These are phyloP conservation scores for Phytophthora chlamydospora DNA, from an alignment of 352 stramenopile species.

Conservation along the genomic window DNA sequence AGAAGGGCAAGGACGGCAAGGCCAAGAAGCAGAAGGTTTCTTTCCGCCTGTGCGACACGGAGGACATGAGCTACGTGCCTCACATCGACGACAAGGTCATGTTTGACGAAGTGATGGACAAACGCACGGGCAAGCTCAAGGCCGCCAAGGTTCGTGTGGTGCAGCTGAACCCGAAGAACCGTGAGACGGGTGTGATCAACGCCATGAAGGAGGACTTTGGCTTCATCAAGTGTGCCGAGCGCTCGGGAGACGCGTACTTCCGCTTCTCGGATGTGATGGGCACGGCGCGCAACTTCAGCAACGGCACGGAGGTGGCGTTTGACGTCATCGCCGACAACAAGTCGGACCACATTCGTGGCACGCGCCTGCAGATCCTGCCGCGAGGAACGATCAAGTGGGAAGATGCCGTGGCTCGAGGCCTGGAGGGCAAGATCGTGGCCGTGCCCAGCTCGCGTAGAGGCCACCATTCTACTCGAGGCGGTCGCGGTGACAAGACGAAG, in stretches of 20 bases:
- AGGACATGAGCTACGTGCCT: constrained; percentile 72
- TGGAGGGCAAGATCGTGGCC: constrained; percentile 54
- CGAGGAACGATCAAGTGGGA: constrained; percentile 74
- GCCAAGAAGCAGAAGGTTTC: constrained; percentile 35
- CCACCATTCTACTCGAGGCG: constrained; percentile 32
- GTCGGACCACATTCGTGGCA: constrained; percentile 61
- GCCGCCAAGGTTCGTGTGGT: constrained; percentile 70
- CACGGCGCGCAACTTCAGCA: constrained; percentile 48
- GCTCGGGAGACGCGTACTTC: constrained; percentile 75
- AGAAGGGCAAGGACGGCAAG: constrained; percentile 44
- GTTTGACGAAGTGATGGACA: constrained; percentile 80
- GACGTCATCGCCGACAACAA: constrained; percentile 60
- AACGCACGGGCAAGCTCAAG: constrained; percentile 60
- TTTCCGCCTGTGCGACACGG: constrained; percentile 66
- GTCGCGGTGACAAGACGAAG: constrained; percentile 39
- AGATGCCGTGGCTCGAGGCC: constrained; percentile 39
- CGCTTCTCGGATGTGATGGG: constrained; percentile 81
- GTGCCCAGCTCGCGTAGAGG: constrained; percentile 43
- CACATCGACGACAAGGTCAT: constrained; percentile 60
- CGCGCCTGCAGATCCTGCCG: constrained; percentile 63
- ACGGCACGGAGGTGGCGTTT: constrained; percentile 74
- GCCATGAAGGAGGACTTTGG: constrained; percentile 83
- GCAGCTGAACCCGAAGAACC: constrained; percentile 67
- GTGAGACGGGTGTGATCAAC: constrained; percentile 70
- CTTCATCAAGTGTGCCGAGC: constrained; percentile 83